These are phyloP conservation scores for Fusarium sp. DNA, from an alignment of 2,329 filamentous ascomycete species.

Conservation along the genomic window DNA sequence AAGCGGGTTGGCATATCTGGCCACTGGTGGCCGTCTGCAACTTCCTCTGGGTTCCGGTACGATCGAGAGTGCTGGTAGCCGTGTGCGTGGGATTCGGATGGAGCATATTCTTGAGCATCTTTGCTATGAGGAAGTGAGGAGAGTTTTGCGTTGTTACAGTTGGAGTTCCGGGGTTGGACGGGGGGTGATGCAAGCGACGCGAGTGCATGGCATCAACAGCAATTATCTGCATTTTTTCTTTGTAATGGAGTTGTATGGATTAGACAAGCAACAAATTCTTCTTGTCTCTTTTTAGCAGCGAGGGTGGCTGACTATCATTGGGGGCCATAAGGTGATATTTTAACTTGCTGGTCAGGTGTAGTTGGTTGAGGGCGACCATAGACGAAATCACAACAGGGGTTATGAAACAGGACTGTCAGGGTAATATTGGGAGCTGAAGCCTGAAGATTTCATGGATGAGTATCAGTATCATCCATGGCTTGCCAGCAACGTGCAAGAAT, in stretches of 20 bases:
- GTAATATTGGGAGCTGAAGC: neutral
- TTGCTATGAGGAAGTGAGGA: conserved; percentile 40
- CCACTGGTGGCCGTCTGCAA: conserved; percentile 50
- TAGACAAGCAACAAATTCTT: neutral
- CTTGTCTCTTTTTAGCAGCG: neutral
- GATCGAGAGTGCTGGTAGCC: conserved; percentile 49
- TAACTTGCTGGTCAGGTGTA: neutral
- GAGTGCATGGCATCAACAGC: conserved; percentile 1
- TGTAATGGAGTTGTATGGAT: conserved; percentile 10
- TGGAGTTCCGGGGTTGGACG: conserved; percentile 9
- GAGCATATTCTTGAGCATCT: conserved; percentile 52
- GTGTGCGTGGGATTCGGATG: conserved; percentile 51
- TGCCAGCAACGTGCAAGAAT: neutral
- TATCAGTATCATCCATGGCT: neutral
- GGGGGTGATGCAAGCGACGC: neutral
- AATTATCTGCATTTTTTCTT: conserved; percentile 19
- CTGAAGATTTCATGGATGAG: neutral
- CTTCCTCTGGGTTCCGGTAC: conserved; percentile 50
- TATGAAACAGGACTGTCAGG: neutral
- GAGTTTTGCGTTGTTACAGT: neutral
- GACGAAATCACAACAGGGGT: neutral
- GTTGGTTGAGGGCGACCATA: neutral
- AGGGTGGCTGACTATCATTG: neutral
- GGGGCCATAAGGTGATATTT: too few species aligned
- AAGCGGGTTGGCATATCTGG: conserved; percentile 52